phyloP scores from a whole-genome alignment of 352 stramenopile genomes.

The Detonula confervacea region DNA sequence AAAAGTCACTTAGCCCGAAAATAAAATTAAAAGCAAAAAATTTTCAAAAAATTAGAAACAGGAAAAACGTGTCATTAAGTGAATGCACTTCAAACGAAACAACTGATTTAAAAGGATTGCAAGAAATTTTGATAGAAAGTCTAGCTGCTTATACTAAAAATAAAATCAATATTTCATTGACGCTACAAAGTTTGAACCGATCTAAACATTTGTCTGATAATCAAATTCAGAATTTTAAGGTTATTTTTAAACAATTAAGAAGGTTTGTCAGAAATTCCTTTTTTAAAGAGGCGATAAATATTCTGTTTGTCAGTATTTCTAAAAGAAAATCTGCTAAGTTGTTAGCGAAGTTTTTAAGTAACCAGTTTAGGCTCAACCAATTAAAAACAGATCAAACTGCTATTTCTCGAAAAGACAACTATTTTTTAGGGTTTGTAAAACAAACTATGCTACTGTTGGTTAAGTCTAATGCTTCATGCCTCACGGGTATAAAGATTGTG shows the following conservation, averaged over 20 bases:
- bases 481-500: slow-evolving; percentile 39
- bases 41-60: slow-evolving; percentile 38
- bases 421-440: slow-evolving; percentile 45
- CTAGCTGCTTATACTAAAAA: slow-evolving; percentile 49
- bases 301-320: slow-evolving; percentile 36
- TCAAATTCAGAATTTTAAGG: slow-evolving; percentile 38
- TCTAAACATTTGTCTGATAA: slow-evolving; percentile 8
- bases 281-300: slow-evolving; percentile 38
- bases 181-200: slow-evolving; percentile 38
- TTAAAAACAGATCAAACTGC: slow-evolving; percentile 29
- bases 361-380: slow-evolving; percentile 38
- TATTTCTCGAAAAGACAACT: slow-evolving; percentile 39
- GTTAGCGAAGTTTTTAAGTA: slow-evolving; percentile 23
- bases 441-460: slow-evolving; percentile 23
- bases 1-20: slow-evolving; percentile 29
- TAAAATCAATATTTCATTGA: slow-evolving; percentile 44
- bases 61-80: slow-evolving; percentile 22
- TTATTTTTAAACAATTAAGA: slow-evolving; percentile 37
- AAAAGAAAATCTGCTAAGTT: slow-evolving; percentile 43
- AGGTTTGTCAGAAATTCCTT: slow-evolving; percentile 34
- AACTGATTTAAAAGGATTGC: slow-evolving; percentile 56
- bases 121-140: slow-evolving; percentile 63
- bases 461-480: slow-evolving; percentile 20
- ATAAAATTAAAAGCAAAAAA: slow-evolving; percentile 39
- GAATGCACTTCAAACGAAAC: slow-evolving; percentile 18